These are phyloP conservation scores for Discostella stelligera DNA, from an alignment of 352 stramenopile species.

Conservation along the genomic window DNA sequence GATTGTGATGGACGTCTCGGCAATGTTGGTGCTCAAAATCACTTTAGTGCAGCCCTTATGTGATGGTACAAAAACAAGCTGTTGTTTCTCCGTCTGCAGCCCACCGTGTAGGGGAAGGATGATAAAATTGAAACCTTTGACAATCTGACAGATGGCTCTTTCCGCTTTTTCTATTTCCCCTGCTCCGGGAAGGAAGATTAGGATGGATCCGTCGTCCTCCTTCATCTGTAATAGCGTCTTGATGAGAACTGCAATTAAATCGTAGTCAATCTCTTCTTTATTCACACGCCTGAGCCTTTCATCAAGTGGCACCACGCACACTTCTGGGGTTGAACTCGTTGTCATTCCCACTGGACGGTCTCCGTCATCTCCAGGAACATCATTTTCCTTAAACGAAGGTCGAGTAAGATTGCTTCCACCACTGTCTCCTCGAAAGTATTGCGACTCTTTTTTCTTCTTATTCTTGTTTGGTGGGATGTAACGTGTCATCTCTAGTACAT, in stretches of 20 bases:
- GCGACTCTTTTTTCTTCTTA: slow-evolving; percentile 43
- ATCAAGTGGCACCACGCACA: slow-evolving; percentile 49
- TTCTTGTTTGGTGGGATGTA: slow-evolving; percentile 76
- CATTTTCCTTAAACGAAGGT: slow-evolving; percentile 39
- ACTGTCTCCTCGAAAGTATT: slow-evolving; percentile 14
- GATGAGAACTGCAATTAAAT: slow-evolving; percentile 67
- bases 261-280: slow-evolving; percentile 72
- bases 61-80: slow-evolving; percentile 65
- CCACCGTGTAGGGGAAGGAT: slow-evolving; percentile 81
- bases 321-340: slow-evolving; percentile 3
- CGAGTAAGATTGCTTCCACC: slow-evolving; percentile 32
- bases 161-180: slow-evolving; percentile 89
- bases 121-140: slow-evolving; percentile 38
- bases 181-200: slow-evolving; percentile 94
- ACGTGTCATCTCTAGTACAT: slow-evolving; percentile 80
- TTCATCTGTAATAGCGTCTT: slow-evolving; percentile 57
- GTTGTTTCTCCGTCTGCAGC: slow-evolving; percentile 75
- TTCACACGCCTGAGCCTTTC: slow-evolving; percentile 75
- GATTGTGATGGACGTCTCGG: slow-evolving; percentile 94
- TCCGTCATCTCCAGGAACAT: slow-evolving; percentile 44
- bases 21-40: slow-evolving; percentile 61
- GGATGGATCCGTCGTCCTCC: slow-evolving; percentile 84
- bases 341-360: slow-evolving; percentile 21
- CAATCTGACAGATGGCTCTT: slow-evolving; percentile 51
- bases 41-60: slow-evolving; percentile 63